A percentile compares a stretch with the other conserved stretches of the same genome.
These are phyloP conservation scores for Paracorniculantispora psalliotae DNA, from an alignment of 2,329 filamentous ascomycete genomes.

Conservation along the genomic window DNA sequence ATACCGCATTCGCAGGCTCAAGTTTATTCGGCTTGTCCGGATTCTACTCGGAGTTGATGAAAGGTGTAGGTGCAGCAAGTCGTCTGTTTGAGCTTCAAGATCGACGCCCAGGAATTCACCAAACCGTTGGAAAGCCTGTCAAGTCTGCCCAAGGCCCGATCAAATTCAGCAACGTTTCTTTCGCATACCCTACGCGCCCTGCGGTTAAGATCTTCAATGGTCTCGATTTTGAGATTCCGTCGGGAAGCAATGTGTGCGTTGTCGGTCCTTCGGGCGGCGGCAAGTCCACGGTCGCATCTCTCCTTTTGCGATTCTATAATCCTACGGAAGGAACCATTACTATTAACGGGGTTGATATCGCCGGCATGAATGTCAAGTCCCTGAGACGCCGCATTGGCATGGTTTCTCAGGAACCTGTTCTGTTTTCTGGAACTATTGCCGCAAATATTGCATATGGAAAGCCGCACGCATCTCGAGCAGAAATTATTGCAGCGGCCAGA, in stretches of 20 bases:
- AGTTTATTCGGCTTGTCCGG: conserved; percentile 91
- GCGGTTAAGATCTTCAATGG: conserved; percentile 88
- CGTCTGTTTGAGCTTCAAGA: conserved; percentile 95
- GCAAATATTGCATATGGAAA: conserved; percentile 91
- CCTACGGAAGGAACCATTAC: conserved; percentile 71
- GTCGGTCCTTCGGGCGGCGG: conserved; percentile 94
- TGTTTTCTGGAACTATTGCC: conserved; percentile 80
- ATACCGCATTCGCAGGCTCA: conserved; percentile 79
- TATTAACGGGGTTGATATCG: conserved; percentile 80
- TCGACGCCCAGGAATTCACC: conserved; percentile 76
- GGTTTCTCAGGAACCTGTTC: conserved; percentile 90
- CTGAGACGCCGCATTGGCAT: conserved; percentile 88
- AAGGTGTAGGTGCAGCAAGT: conserved; percentile 94
- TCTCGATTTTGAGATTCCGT: conserved; percentile 83
- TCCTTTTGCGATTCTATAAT: conserved; percentile 86
- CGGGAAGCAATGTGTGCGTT: conserved; percentile 91
- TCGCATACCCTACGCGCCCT: conserved; percentile 90
- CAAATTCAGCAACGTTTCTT: conserved; percentile 77
- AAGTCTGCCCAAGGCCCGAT: conserved; percentile 83
- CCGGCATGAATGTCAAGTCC: conserved; percentile 86
- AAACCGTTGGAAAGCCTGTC: conserved; percentile 76
- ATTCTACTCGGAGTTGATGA: conserved; percentile 99
- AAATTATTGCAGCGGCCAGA: conserved; percentile 81
- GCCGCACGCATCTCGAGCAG: conserved; percentile 68
- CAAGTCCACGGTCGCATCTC: conserved; percentile 91